Base-by-base conservation (phyloP, 345 rosid genomes). In the Microthlaspi erraticum region DNA sequence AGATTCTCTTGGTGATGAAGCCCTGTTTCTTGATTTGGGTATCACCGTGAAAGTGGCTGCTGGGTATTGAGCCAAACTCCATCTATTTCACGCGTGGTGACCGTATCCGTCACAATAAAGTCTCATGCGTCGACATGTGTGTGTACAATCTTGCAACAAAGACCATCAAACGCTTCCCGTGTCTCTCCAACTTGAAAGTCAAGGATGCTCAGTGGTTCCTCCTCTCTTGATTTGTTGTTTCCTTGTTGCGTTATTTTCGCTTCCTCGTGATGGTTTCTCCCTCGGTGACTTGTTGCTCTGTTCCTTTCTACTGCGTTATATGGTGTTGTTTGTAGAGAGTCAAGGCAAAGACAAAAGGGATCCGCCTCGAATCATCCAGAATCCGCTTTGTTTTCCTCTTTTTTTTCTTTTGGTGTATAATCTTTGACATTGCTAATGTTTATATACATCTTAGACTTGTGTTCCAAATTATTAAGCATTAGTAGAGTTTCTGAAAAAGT, bases 41-140 rank as follows among this genome's bases (percentile, higher is more conserved):
- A 3, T 32, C 59, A 31, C 38, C 3, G 39, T 53, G 19, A 26
- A 26, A 26, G 29, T 26, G 29, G 38, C 58, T 53, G 38, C 58
- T 53, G 58, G 57, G 57, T 52, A 52, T 52, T 8, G 57, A 52
- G 37, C 57, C 57, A 52, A 52, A 52, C 57, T 52, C 57, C 37
- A 31, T 53, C 59, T 53, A 53, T 8, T 53, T 31, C 12, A 31
- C 59, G 12, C 58, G 38, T n/a, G 37, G n/a, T 52, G 37, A 26
- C 10, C 36, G 57, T 14, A 13, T 52, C 19, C 12, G 13, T 32
- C 12, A 1, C 9, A 14, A 4, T 1, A 5, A 5, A 7, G 16
- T 0, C 7, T 54, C 41, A 54, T 32, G 18, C 59, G 20, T 54
- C 13, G 20, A 54, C 23, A 14, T 54, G 0, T 54, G 59, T 54